These are phyloP conservation scores for Fusarium annulatum DNA, from an alignment of 2,329 filamentous ascomycete species.

Conservation along the genomic window DNA sequence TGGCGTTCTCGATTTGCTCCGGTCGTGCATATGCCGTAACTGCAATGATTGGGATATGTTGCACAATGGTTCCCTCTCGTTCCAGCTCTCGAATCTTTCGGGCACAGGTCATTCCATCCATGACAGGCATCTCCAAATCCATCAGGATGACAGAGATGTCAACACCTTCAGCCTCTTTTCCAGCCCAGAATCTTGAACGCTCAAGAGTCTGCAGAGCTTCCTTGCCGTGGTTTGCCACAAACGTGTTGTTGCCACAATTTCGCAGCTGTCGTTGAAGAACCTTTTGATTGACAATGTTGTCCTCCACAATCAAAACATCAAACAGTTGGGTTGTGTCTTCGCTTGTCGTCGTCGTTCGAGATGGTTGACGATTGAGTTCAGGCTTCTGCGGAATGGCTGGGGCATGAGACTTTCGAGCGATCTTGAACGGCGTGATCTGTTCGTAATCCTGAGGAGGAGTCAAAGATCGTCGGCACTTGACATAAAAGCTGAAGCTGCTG, in stretches of 20 bases:
- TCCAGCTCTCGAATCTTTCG: slow-evolving; percentile 76
- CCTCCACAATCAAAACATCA: slow-evolving; percentile 73
- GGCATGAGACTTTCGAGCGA: slow-evolving; percentile 47
- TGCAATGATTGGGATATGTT: slow-evolving; percentile 82
- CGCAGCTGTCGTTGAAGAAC: slow-evolving; percentile 71
- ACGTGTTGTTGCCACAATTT: slow-evolving; percentile 69
- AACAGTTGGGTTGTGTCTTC: slow-evolving; percentile 51
- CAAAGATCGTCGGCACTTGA: slow-evolving; percentile 71
- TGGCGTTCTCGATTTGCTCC: slow-evolving; percentile 78
- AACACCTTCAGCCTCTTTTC: slow-evolving; percentile 58
- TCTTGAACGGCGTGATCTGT: slow-evolving; percentile 50
- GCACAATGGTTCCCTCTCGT: slow-evolving; percentile 66
- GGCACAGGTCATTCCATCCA: slow-evolving; percentile 83
- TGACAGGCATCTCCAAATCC: slow-evolving; percentile 87
- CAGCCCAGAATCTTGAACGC: slow-evolving; percentile 66
- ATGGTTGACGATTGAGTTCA: slow-evolving; percentile 31
- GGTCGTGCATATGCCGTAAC: slow-evolving; percentile 83
- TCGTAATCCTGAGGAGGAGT: slow-evolving; percentile 53
- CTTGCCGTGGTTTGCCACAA: slow-evolving; percentile 72
- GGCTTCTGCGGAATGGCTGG: slow-evolving; percentile 29
- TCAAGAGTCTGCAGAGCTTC: slow-evolving; percentile 70
- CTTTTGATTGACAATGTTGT: slow-evolving; percentile 75
- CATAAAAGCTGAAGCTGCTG: slow-evolving; percentile 81
- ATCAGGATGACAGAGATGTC: slow-evolving; percentile 77
- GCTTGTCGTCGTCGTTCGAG: slow-evolving; percentile 8